Base-by-base conservation (phyloP, 257 asterid species). In the Gynochthodes officinalis region DNA sequence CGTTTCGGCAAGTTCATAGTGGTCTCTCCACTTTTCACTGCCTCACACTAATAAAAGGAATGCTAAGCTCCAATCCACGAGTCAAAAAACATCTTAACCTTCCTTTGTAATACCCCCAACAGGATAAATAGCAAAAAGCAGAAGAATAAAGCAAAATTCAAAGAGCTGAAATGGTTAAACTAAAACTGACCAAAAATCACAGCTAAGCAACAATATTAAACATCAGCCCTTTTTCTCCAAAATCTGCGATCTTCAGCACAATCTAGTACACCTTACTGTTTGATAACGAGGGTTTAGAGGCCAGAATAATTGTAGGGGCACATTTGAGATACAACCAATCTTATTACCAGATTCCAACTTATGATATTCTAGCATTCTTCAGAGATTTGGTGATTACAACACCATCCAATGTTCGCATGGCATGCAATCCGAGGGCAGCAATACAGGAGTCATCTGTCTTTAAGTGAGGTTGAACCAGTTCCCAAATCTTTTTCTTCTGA, bases 401-500 rank as follows among this genome's bases (percentile, higher is more conserved):
- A 69, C 98, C 98, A 16, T 73, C 77, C 37, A 88, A 78, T 48
- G 96, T 85, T 77, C 85, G 89, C 98, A 93, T 93, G 59, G 57
- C 61, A 76, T 85, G 82, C 15, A 23, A 52, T n/a, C 83, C 89
- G 13, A 93, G 91, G 32, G 71, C 75, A 69, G 94, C 97, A 57
- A 77, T 76, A 62, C 86, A 52, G 10, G 87, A 76, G 39, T 81
- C 90, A 67, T 91, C 90, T 12, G 98, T 93, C 85, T 55, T 86
- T 14, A 93, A 82, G 78, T 84, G 92, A 63, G 97, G 96, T 76
- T 93, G 98, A 68, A 91, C 90, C 62, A 66, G 63, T 77, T 93
- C 98, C 98, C 98, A 93, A 13, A 91, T 88, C 84, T 91, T 93
- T 76, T 91, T 93, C 96, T 93, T 93, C 78, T 88, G 96, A 73